Conservation (phyloP, 2,329 filamentous ascomycete species). For the Fusarium burgessii region DNA sequence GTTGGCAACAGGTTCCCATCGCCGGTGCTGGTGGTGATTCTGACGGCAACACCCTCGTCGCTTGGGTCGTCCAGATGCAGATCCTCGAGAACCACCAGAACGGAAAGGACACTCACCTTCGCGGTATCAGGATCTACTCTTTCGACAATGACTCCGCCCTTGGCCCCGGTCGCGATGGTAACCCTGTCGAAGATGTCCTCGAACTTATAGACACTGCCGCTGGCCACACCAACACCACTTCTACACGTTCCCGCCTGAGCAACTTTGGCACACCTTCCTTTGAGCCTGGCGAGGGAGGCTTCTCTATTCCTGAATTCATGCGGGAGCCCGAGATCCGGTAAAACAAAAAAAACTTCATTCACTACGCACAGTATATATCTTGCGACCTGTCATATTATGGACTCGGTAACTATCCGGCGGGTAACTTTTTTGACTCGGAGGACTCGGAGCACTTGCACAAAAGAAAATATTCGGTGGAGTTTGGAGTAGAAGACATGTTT, state of each 20-base stretch:
- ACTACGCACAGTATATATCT: background rate
- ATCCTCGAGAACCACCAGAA: slow-evolving; percentile 98
- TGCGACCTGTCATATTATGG: background rate
- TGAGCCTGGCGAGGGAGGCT: slow-evolving; percentile 52
- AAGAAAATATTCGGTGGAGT: slow-evolving; percentile 10
- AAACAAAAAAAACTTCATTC: slow-evolving; percentile 28
- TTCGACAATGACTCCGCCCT: slow-evolving; percentile 63
- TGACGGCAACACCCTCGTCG: slow-evolving; percentile 81
- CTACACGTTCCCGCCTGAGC: slow-evolving; percentile 41
- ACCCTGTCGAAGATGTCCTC: slow-evolving; percentile 47
- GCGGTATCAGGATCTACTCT: slow-evolving; percentile 88
- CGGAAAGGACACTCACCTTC: slow-evolving; percentile 97
- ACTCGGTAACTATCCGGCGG: background rate
- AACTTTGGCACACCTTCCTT: slow-evolving; percentile 48
- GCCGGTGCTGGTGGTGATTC: slow-evolving; percentile 66
- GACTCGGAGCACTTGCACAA: background rate
- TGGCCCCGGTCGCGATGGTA: slow-evolving; percentile 54
- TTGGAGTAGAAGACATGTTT: slow-evolving; percentile 27
- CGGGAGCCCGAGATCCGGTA: slow-evolving; percentile 57
- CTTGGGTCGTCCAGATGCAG: slow-evolving; percentile 89
- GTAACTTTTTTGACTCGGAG: background rate
- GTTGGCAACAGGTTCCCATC: slow-evolving; percentile 89
- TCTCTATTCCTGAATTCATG: slow-evolving; percentile 58
- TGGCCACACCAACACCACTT: slow-evolving; percentile 8
- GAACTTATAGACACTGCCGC: slow-evolving; percentile 43